Evolutionary conservation across 176 grass and related monocot genomes (phyloP).

Genomic region (Miscanthus lutarioriparius): DNA sequence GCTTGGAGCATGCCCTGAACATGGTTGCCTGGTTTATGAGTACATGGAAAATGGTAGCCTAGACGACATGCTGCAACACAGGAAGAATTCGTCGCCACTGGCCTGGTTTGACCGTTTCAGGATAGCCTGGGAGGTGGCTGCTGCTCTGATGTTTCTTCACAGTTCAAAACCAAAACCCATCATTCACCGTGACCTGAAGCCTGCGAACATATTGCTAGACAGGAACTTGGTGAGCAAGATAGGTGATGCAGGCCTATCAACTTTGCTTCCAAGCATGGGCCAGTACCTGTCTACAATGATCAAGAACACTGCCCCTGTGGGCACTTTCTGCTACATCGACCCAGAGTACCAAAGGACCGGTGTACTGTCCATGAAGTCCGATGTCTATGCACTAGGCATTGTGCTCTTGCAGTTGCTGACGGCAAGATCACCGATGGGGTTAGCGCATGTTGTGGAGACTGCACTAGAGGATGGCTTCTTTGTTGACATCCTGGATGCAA

Average conservation of each 20-base stretch:
- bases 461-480: constrained; percentile 52
- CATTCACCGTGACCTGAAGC: constrained; percentile 86
- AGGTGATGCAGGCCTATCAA: constrained; percentile 87
- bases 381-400: constrained; percentile 68
- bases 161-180: constrained; percentile 79
- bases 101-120: constrained; percentile 74
- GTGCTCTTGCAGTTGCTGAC: constrained; percentile 76
- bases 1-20: constrained; percentile 90
- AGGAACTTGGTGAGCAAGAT: constrained; percentile 76
- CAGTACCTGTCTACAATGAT: constrained; percentile 41
- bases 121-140: constrained; percentile 73
- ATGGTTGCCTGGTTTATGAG: constrained; percentile 70
- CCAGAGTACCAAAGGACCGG: constrained; percentile 87
- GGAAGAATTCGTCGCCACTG: constrained; percentile 42
- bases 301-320: constrained; percentile 80
- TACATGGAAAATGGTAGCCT: constrained; percentile 80
- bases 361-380: constrained; percentile 62
- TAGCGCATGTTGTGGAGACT: constrained; percentile 58
- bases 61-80: constrained; percentile 68
- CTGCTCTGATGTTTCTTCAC: constrained; percentile 81
- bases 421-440: constrained; percentile 58
- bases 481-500: constrained; percentile 51
- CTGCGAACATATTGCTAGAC: constrained; percentile 72
- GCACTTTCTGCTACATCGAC: constrained; percentile 97
- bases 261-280: constrained; percentile 49